Conservation (phyloP, 495 filamentous ascomycete species). For the Penicillium macrosclerotiorum region DNA sequence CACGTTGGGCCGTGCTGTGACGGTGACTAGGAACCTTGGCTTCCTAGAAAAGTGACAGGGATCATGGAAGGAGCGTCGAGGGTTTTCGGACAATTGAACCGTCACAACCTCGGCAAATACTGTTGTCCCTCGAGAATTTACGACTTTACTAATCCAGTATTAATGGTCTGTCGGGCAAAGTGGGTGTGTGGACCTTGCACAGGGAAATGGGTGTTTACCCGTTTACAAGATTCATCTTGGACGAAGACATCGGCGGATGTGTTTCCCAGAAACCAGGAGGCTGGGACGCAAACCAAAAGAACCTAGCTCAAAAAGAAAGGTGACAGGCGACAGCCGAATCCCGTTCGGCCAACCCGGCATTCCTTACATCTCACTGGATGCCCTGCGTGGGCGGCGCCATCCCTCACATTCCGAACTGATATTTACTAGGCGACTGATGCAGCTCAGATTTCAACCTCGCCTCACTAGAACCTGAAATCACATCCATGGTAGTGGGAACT, state of each 20-base stretch:
- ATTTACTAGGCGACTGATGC: conserved; percentile 6
- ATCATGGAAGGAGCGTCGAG: not conserved
- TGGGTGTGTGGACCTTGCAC: conserved; percentile 2
- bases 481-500: not conserved
- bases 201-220: not conserved
- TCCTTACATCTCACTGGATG: conserved; percentile 9
- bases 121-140: not conserved
- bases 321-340: conserved; percentile 11
- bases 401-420: conserved; percentile 16
- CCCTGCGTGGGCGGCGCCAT: conserved; percentile 4
- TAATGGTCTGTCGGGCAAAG: no score
- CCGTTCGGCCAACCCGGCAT: not conserved
- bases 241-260: not conserved
- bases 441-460: conserved; percentile 11
- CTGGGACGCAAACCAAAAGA: conserved; percentile 10
- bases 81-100: not conserved
- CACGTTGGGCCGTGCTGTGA: not conserved
- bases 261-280: conserved; percentile 15
- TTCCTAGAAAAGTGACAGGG: not conserved
- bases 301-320: conserved; percentile 4
- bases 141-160: not conserved
- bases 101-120: not conserved
- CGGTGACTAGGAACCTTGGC: not conserved
- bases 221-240: conserved; percentile 1
- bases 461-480: not conserved